Base-by-base conservation (phyloP, 176 grass and related monocot species). In the Neostapfia colusana region DNA sequence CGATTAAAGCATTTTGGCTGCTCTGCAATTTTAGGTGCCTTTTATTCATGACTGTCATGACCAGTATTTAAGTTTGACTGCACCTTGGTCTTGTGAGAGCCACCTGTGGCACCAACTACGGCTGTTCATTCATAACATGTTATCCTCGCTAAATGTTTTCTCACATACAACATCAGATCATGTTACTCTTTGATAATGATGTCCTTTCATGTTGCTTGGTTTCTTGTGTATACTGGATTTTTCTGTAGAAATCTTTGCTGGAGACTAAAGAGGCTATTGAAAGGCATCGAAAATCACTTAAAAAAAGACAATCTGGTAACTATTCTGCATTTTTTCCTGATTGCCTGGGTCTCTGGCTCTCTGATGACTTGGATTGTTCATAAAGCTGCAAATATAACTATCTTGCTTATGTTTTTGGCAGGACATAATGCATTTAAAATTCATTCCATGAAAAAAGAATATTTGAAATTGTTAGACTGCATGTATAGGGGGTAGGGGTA, bases 241-340 rank as follows among this genome's bases (percentile, higher is more conserved):
- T 81, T 81, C 56, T 85, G 48, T 81, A 98, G 95, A 98, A 89
- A 92, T 94, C 95, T 76, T 88, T 98, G 60, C 66, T 98, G 70
- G 95, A 98, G 81, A 92, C 85, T 53, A 98, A 93, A 87, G 91
- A 94, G 60, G 49, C 89, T 82, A 66, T 98, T 81, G 95, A 98
- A 77, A 90, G 95, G 64, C 87, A 98, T 68, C 79, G 91, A 46
- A 98, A 98, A 92, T 98, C 95, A 80, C 82, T 98, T 56, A 98
- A 87, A 75, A 98, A 92, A 87, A 84, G 87, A 56, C 95, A 92
- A 78, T 79, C 85, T 68, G 95, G 95, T 98, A 85, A 66, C 0
- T 72, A n/a, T 81, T 77, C 46, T 67, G 67, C 72, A 24, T 61
- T 28, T 10, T 2, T 56, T 24, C 9, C 73, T 72, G 9, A 72